phyloP scores from a whole-genome alignment of 179 eudicot species.

The Drosera spatulata region DNA sequence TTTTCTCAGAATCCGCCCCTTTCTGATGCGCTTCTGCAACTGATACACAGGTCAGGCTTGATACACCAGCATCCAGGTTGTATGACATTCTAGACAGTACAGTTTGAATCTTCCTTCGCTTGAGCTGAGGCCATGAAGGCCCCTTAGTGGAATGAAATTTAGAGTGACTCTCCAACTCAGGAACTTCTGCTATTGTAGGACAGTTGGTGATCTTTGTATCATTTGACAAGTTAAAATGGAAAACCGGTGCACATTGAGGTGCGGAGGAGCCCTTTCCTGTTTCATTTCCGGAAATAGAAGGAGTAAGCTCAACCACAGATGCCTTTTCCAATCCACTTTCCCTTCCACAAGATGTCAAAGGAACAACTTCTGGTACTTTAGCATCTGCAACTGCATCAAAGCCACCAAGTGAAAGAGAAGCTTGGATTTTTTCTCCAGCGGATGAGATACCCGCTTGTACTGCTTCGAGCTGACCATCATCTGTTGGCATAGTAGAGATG shows the following conservation, averaged over 20 bases:
- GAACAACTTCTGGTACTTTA: conserved; percentile 1
- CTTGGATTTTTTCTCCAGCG: conserved; percentile 3
- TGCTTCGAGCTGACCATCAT: conserved; percentile 4
- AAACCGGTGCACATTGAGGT: not conserved
- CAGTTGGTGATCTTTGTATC: conserved; percentile 8
- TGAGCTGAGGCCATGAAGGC: conserved; percentile 35
- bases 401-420: conserved; percentile 3
- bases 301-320: not conserved
- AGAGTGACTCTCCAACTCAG: conserved; percentile 11
- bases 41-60: conserved; percentile 9
- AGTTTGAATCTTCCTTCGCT: conserved; percentile 35
- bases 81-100: conserved; percentile 8
- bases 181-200: conserved; percentile 7
- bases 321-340: conserved; percentile 3
- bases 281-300: not conserved
- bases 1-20: conserved; percentile 6
- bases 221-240: conserved; percentile 6
- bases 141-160: not conserved
- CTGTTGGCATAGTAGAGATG: not conserved
- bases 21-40: conserved; percentile 10
- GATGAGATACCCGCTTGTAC: conserved; percentile 3
- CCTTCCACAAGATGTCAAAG: conserved; percentile 1
- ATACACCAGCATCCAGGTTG: conserved; percentile 10
- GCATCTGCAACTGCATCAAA: not conserved
- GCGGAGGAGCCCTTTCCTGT: not conserved